Base-by-base conservation (phyloP, 768 basidiomycete genomes). In the Lactarius tabidus region DNA sequence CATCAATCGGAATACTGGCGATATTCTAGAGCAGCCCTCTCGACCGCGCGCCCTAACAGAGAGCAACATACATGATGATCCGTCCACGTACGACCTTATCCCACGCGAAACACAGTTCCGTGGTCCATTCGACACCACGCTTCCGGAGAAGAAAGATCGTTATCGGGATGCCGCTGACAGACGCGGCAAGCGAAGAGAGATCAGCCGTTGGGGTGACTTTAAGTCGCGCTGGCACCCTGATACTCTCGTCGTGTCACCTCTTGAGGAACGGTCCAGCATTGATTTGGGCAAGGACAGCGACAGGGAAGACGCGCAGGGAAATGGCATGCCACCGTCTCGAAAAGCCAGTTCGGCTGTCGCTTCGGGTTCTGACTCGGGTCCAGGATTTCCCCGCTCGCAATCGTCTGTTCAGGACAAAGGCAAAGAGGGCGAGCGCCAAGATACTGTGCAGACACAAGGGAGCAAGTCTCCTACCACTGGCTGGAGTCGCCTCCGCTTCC, bases 401-500 rank as follows among this genome's bases (percentile, higher is more conserved):
- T 62, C 61, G 57, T 48, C 65, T 31, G 35, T 56, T 51, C 57
- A 35, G n/a, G 63, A 41, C 57, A 57, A 57, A 62, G 48, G 54
- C 26, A 59, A 57, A 26, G 65, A 63, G 14, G 39, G 33, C 58
- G 62, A 63, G 28, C 59, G 65, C 45, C 62, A 51, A 10, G 64
- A 63, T 9, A 62, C 58, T 7, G 59, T 56, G 1, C 57, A 64
- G 39, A 72, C 72, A 6, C 72, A 43, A 41, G 71, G 71, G 18
- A 71, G 64, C 57, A 64, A 59, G 63, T 71, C 33, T 69, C 75
- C 33, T 79, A 77, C 28, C 73, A 45, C 70, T 3, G 84, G 79
- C 66, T 93, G 91, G 91, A 76, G 78, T 45, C 82, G 83, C 57
- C 74, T 93, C 33, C 86, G 86, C 38, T 84, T 87, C 14, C 76